Evolutionary conservation across 768 basidiomycete species (phyloP), one percentile per base, ranked within the genome.

Genomic region (Pleurotus cornucopiae): DNA sequence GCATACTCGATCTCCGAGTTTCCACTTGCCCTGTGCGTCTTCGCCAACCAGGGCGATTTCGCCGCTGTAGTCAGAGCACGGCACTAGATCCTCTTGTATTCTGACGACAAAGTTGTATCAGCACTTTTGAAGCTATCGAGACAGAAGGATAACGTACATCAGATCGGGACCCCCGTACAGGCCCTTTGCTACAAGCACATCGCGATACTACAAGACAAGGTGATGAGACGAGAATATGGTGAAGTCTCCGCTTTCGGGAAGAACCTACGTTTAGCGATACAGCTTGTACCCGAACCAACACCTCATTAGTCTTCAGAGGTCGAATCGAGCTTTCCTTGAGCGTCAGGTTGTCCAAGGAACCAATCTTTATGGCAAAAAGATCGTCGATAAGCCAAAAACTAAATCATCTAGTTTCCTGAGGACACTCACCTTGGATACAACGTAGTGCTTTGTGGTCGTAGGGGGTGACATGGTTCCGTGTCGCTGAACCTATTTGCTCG

Each of bases 41-140:
- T 66, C 66, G 4, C 76, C 76, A 9, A 82, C 62, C 1, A 77
- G 72, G 30, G 83, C 65, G 47, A 86, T 69, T 61, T 84, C 82
- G 11, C 84, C 83, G 14, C 83, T 80, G 67, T 77, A 74, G 61
- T 86, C 83, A 0, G 84, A 75, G 60, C 69, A 71, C 37, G 73
- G 73, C 7, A 76, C 69, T 0, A 72, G 61, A 49, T 72, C 61
- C 2, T 62, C 59, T 0, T 64, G 52, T 18, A 61, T n/a, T 9
- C 62, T 64, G 23, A 16, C 6, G 38, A 21, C 13, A 9, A 13
- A 38, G 52, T 38, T 20, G 21, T 13, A 51, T 5, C 6, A 25
- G 2, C 21, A 48, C 7, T 21, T n/a, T 12, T 3, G 4, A n/a
- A 21, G 1, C 1, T 1, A 2, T 38, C 16, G 25, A 21, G 11